Base-by-base conservation (phyloP, 1,284 basidiomycete genomes). In the Puccinia horiana region DNA sequence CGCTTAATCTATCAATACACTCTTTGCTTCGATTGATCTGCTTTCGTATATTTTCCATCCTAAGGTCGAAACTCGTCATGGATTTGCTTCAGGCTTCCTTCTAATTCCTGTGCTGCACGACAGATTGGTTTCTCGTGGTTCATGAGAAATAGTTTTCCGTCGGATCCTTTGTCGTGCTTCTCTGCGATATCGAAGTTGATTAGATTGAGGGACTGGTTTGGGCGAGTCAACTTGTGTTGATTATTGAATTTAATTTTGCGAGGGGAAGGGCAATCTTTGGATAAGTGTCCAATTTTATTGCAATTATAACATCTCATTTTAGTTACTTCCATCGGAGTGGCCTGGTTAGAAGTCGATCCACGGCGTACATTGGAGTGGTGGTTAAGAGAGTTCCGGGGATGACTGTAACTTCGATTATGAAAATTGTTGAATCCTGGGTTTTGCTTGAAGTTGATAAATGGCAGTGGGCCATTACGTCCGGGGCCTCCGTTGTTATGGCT, bases 221-320 rank as follows among this genome's bases (percentile, higher is more conserved):
- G n/a, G 5, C 37, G 16, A 14, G 32, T 12, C 29, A 4, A 20
- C 3, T 6, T 52, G 49, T 63, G n/a, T 6, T 58, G 5, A 58
- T 58, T 29, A 23, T 58, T 20, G 29, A 26, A 58, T 26, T 58
- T 58, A 29, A 58, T 58, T 58, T 58, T 58, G n/a, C 56, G 4
- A 5, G 56, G 56, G 11, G 26, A 58, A 26, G 56, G 56, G n/a
- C 65, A 69, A 26, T 69, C 65, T 35, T 69, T 69, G 8, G 65
- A 40, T 47, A 69, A 47, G 42, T 69, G 65, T 2, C 65, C 65
- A 26, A 42, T 69, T 18, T 69, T 69, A 69, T 69, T 40, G 32
- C 65, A 69, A 18, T 42, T 69, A 26, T 69, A 69, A 40, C 65
- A 69, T 2, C 42, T 4, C n/a, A 35, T 35, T 40, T 69, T 69